A percentile compares a stretch with the other conserved stretches of the same genome.
phyloP scores from a whole-genome alignment of 345 rosid species.

The Pelargonium nanum region DNA sequence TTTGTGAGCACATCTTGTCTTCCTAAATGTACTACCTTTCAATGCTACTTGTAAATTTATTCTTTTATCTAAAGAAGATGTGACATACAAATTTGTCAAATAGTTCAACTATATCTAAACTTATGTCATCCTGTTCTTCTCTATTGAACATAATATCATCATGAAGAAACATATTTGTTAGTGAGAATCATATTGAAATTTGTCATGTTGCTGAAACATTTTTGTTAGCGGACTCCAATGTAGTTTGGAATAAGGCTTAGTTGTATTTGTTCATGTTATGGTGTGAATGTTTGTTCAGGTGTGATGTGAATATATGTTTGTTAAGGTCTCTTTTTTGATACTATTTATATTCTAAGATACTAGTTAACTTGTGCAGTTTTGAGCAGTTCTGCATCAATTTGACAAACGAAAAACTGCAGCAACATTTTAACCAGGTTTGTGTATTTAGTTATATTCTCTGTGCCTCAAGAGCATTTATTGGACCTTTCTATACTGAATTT shows the following conservation, averaged over 20 bases:
- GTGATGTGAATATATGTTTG: not conserved
- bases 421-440: conserved; percentile 93
- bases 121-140: not conserved
- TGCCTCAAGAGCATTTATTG: conserved; percentile 9
- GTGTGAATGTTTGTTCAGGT: not conserved
- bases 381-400: conserved; percentile 98
- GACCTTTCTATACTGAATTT: conserved; percentile 14
- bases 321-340: not conserved
- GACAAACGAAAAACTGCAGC: conserved; percentile 98
- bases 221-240: not conserved
- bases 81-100: too few relatives aligned
- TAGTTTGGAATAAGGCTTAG: not conserved
- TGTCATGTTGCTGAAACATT: too few relatives aligned
- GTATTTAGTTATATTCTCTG: not conserved
- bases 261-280: not conserved
- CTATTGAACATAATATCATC: not conserved
- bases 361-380: conserved; percentile 36
- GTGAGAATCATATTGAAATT: not conserved
- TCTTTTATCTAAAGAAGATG: too few relatives aligned
- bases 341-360: conserved; percentile 11
- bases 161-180: not conserved
- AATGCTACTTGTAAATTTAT: too few relatives aligned
- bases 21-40: too few relatives aligned
- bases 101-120: not conserved
- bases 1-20: too few relatives aligned